Base-by-base conservation (phyloP, 306 rosid genomes). In the Lablab purpureus region DNA sequence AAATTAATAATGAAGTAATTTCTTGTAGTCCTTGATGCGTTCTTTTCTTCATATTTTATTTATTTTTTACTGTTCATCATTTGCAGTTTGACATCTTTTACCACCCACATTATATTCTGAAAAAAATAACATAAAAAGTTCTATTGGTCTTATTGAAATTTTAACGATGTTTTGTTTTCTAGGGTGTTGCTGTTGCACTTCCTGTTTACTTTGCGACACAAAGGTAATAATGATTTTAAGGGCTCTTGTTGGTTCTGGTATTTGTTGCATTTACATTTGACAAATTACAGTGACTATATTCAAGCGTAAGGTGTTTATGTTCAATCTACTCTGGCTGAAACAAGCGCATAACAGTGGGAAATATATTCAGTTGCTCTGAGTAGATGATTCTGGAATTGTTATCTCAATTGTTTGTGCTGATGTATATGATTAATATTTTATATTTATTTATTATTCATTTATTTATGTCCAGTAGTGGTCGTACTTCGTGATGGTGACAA, bases 171-270 rank as follows among this genome's bases (percentile, higher is more conserved):
- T 87, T 54, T 71, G 14, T 41, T 71, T 85, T 86, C 34, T 78
- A 90, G 99, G 98, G 99, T 51, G 92, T 93, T 80, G 98, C 97
- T 54, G 99, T 91, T 79, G 98, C 99, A 3, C 99, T 95, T 84
- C 99, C 98, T 81, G 87, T 95, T 82, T 95, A 95, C 83, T 93
- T 93, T 80, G 99, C 97, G 15, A 93, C 98, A 23, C 89, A 95
- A 85, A 91, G 96, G 99, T 95, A 74, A 87, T 87, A 83, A 62
- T 74, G 15, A 43, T 74, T 79, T 62, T 55, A 47, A 56, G 45
- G 49, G 47, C 72, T 50, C 62, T 23, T 25, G 21, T 64, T 63
- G 71, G 71, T 68, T 83, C 60, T 40, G 36, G 54, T 13, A 77
- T 46, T 76, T 28, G 34, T 70, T 67, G 62, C 66, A 68, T 63